Evolutionary conservation across 2,329 filamentous ascomycete genomes (phyloP).

Genomic region (Sclerotiophoma versabilis): DNA sequence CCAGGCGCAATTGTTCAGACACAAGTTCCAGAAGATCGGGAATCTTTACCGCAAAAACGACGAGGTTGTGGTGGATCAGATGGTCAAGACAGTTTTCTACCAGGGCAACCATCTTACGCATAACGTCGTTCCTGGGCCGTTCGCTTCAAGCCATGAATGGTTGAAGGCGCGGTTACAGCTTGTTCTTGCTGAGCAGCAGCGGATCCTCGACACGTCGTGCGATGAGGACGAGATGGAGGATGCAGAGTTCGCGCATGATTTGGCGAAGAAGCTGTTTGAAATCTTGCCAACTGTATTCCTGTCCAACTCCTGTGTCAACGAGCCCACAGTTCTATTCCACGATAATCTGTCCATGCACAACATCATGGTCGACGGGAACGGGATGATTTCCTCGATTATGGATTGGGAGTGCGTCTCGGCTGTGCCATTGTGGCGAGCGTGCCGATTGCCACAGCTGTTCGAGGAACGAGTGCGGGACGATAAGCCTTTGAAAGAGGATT

Average conservation of each 20-base stretch:
- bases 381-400: conserved; percentile 13
- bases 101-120: neutral
- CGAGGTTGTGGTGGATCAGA: neutral
- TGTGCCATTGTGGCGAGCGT: conserved; percentile 20
- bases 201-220: neutral
- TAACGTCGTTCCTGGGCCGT: conserved; percentile 1
- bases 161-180: conserved; percentile 1
- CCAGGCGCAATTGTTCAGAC: neutral
- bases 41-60: neutral
- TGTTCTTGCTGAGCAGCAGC: conserved; percentile 2
- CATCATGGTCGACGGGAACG: conserved; percentile 19
- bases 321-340: conserved; percentile 13
- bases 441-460: conserved; percentile 15
- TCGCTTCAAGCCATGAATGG: conserved; percentile 5
- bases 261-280: conserved; percentile 5
- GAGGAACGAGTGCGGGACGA: conserved; percentile 10
- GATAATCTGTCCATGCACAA: conserved; percentile 18
- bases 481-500: neutral
- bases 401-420: conserved; percentile 26
- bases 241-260: conserved; percentile 1
- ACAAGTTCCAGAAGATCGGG: conserved; percentile 1
- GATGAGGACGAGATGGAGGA: conserved; percentile 22
- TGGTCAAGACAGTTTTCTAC: conserved; percentile 1
- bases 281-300: conserved; percentile 12
- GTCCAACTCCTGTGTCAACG: neutral